These are phyloP conservation scores for Blastobotrys mokoenaii DNA, from an alignment of 805 yeast genomes.

Conservation along the genomic window DNA sequence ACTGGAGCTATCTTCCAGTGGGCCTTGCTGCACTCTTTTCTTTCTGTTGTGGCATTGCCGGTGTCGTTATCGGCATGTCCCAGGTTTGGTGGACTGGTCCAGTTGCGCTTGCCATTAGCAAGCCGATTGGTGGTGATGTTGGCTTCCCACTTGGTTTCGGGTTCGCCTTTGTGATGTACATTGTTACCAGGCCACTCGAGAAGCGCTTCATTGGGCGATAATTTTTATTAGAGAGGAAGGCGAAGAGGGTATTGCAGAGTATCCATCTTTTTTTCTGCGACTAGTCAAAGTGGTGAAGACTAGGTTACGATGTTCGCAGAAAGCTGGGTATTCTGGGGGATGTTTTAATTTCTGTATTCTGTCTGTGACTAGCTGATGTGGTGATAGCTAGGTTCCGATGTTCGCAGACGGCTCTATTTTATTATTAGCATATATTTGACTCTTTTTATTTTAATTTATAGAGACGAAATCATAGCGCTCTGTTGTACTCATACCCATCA, in stretches of 20 bases:
- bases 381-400: slow-evolving; percentile 4
- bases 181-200: slow-evolving; percentile 55
- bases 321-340: too few species aligned
- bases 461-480: too few species aligned
- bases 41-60: slow-evolving; percentile 75
- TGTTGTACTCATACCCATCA: too few species aligned
- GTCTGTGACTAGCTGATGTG: slow-evolving; percentile 4
- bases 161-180: slow-evolving; percentile 58
- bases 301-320: slow-evolving; percentile 4
- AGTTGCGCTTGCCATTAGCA: slow-evolving; percentile 53
- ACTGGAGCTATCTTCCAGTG: slow-evolving; percentile 51
- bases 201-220: slow-evolving; percentile 44
- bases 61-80: slow-evolving; percentile 80
- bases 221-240: background rate
- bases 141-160: slow-evolving; percentile 72
- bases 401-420: background rate
- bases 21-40: slow-evolving; percentile 76
- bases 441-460: too few species aligned
- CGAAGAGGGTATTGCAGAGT: background rate
- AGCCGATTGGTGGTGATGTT: slow-evolving; percentile 64
- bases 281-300: background rate
- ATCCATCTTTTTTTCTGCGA: background rate
- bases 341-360: background rate
- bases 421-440: background rate
- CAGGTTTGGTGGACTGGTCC: slow-evolving; percentile 81